Evolutionary conservation across 495 filamentous ascomycete species (phyloP), one percentile per base, ranked within the genome.

Genomic region (Podospora pseudoanserina): DNA sequence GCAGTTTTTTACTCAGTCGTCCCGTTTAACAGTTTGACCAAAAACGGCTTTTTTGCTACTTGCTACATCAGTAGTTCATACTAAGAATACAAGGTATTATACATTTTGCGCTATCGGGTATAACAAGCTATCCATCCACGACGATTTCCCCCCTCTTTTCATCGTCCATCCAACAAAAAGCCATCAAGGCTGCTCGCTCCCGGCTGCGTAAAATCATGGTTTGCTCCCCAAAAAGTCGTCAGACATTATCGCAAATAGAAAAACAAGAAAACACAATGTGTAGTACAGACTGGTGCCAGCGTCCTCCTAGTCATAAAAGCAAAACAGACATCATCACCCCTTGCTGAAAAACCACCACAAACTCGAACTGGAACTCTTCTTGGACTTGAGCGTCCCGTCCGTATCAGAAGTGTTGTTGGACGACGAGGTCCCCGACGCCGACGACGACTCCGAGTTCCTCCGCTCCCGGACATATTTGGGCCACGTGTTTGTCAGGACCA

Each of bases 401-500:
- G 39, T 49, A 13, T 49, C 39, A 49, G 39, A 49, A 18, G 39
- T 49, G 15, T 49, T 49, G 39, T 49, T 49, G 39, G 5, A 9
- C 5, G 39, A 49, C 7, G 39, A 49, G 39, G 39, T 49, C 39
- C 39, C 39, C 39, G 39, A 49, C 39, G 39, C 39, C 9, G 39
- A 49, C 39, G 39, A 49, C 15, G 55, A 58, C 55, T 58, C 23
- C 55, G 23, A 58, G 58, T 55, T 69, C 23, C 77, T 68, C 32
- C 74, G 57, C 64, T 77, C 77, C 23, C 73, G 67, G 18, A 89
- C 82, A 56, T 88, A 89, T 75, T 88, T 89, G 27, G 86, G 86
- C 88, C 88, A 91, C 11, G 89, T 91, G 73, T 90, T 90, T 5
- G 86, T 88, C 66, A 89, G 82, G 2, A 91, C 88, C 20, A 91